These are phyloP conservation scores for Hibiscus trionum DNA, from an alignment of 345 rosid genomes.

Conservation along the genomic window DNA sequence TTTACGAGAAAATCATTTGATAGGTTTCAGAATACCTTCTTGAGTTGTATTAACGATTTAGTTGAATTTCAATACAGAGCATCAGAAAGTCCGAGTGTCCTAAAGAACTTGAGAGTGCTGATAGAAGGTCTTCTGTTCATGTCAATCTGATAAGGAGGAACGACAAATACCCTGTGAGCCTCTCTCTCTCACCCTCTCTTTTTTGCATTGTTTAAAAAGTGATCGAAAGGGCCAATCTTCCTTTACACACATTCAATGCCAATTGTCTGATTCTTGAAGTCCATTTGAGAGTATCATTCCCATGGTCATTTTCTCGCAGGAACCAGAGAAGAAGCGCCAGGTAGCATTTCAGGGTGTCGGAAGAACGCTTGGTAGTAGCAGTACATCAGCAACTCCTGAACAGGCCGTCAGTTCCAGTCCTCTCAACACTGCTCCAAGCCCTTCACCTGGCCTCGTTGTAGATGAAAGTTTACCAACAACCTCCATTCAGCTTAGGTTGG, in stretches of 20 bases:
- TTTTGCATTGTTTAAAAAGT: background rate
- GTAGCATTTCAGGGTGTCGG: background rate
- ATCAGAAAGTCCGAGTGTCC: constrained; percentile 94
- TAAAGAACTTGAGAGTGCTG: constrained; percentile 86
- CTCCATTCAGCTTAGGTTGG: constrained; percentile 78
- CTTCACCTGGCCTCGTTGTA: constrained; percentile 32
- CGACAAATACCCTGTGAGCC: constrained; percentile 15
- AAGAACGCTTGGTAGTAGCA: background rate
- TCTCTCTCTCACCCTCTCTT: background rate
- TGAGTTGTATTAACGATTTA: background rate
- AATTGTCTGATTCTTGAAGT: background rate
- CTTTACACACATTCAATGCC: background rate
- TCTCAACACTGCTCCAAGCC: background rate
- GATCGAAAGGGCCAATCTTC: background rate
- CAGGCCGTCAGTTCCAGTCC: background rate
- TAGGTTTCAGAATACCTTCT: background rate
- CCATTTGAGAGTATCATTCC: background rate
- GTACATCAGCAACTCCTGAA: background rate
- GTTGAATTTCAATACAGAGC: constrained; percentile 42
- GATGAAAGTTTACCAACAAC: constrained; percentile 66
- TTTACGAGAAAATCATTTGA: too few relatives aligned
- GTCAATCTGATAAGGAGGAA: constrained; percentile 81
- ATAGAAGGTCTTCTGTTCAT: constrained; percentile 69
- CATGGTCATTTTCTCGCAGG: constrained; percentile 34
- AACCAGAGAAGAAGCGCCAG: constrained; percentile 50